phyloP scores from a whole-genome alignment of 1,284 basidiomycete species.

The Hortiboletus rubellus region DNA sequence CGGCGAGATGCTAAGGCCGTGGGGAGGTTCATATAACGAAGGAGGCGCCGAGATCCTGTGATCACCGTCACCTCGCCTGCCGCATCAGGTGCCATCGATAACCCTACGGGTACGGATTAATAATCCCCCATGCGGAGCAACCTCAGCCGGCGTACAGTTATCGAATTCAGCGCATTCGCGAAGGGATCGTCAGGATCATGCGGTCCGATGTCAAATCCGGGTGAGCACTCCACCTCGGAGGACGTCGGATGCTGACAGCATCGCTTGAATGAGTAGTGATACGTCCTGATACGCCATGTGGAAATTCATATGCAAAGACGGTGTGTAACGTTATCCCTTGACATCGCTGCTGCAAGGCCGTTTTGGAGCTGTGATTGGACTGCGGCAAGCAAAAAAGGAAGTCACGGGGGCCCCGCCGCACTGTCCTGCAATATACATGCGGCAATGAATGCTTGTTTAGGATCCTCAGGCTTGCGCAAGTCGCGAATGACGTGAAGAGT shows the following conservation, averaged over 20 bases:
- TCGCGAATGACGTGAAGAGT: conserved; percentile 26
- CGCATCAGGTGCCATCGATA: conserved; percentile 26
- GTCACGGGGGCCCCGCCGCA: conserved; percentile 18
- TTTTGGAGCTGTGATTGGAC: conserved; percentile 4
- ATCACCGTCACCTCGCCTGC: conserved; percentile 21
- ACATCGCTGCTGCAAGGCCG: conserved; percentile 9
- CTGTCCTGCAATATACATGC: not conserved
- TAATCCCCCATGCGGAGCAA: conserved; percentile 28
- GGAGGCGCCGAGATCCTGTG: conserved; percentile 19
- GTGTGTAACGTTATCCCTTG: conserved; percentile 13
- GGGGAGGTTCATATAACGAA: conserved; percentile 7
- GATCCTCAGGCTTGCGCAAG: conserved; percentile 3
- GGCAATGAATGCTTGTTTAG: conserved; percentile 5
- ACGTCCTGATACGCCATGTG: conserved; percentile 32
- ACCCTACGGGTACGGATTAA: conserved; percentile 25
- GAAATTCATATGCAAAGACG: conserved; percentile 2
- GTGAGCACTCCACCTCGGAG: conserved; percentile 19
- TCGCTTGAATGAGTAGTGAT: conserved; percentile 16
- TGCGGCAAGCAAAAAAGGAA: conserved; percentile 14
- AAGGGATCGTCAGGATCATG: conserved; percentile 38
- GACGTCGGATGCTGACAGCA: conserved; percentile 32
- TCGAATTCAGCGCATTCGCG: conserved; percentile 26
- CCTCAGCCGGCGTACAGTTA: conserved; percentile 16
- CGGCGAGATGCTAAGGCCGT: conserved; percentile 25
- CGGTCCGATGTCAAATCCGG: conserved; percentile 29